These are phyloP conservation scores for Serendipita vermifera DNA, from an alignment of 768 basidiomycete genomes.

Conservation along the genomic window DNA sequence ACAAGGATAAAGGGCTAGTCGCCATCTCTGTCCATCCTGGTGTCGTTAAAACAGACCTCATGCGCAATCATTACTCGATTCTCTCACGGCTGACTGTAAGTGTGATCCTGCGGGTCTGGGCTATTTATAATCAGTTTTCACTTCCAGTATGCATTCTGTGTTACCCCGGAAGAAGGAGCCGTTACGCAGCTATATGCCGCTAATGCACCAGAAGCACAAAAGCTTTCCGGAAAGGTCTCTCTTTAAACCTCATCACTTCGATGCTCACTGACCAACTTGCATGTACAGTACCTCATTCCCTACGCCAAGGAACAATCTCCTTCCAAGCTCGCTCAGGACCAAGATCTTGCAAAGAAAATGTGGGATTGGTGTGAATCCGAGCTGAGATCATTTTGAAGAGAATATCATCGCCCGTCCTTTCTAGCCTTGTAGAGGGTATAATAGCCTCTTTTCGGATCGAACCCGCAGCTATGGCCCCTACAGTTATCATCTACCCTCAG, in stretches of 20 bases:
- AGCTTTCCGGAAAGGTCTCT: slow-evolving; percentile 11
- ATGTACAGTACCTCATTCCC: background rate
- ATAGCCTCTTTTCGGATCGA: no score
- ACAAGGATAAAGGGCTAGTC: slow-evolving; percentile 11
- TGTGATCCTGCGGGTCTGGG: background rate
- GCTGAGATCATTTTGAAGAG: background rate
- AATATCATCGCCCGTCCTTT: no score
- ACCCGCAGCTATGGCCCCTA: no score
- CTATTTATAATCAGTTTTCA: background rate
- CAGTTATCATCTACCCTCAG: no score
- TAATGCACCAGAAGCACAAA: slow-evolving; percentile 8
- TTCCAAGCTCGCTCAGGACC: background rate
- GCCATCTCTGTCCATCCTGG: slow-evolving; percentile 13
- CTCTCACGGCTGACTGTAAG: background rate
- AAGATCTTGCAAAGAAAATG: background rate
- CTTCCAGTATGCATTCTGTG: background rate
- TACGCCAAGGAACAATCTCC: background rate
- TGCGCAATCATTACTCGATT: background rate
- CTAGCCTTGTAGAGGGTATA: no score
- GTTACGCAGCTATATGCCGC: slow-evolving; percentile 12
- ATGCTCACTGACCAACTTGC: no score
- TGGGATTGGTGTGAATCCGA: slow-evolving; percentile 1
- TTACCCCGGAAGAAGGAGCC: background rate
- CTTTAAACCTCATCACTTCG: no score
- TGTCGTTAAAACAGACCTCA: slow-evolving; percentile 6